Percentiles rank a stretch among this genome's conserved stretches.
Evolutionary conservation across 75 land plant genomes (phyloP).

Genomic region (Cupressus sempervirens): DNA sequence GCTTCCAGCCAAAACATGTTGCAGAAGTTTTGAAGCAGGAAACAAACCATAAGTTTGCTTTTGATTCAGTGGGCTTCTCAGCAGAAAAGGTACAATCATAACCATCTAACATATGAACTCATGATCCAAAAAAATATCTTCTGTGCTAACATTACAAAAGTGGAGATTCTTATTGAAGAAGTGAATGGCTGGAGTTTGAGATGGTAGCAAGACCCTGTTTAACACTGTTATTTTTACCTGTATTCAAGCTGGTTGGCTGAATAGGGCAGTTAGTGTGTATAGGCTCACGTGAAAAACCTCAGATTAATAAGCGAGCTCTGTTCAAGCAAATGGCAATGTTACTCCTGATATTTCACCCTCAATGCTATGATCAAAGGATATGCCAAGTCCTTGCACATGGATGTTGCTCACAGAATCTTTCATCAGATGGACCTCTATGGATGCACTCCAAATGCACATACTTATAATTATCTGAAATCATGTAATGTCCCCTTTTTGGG

Average conservation of each 20-base stretch:
- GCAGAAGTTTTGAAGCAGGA: slow-evolving; percentile 27
- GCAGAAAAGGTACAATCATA: slow-evolving; percentile 43
- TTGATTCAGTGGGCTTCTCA: slow-evolving; percentile 48
- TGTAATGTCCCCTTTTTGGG: no score
- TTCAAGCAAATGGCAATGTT: slow-evolving; percentile 52
- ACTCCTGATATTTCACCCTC: slow-evolving; percentile 48
- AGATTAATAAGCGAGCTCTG: slow-evolving; percentile 32
- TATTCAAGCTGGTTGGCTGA: slow-evolving; percentile 32
- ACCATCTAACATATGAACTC: slow-evolving; percentile 31
- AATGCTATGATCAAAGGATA: slow-evolving; percentile 66
- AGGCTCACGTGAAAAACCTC: slow-evolving; percentile 41
- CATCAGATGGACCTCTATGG: slow-evolving; percentile 62
- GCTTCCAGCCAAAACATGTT: slow-evolving; percentile 18
- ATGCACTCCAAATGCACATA: no score
- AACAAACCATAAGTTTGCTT: slow-evolving; percentile 48
- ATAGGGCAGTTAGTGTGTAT: slow-evolving; percentile 38
- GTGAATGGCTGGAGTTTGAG: slow-evolving; percentile 29
- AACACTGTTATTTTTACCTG: slow-evolving; percentile 45
- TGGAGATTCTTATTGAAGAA: slow-evolving; percentile 39
- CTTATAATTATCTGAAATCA: no score
- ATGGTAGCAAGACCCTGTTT: slow-evolving; percentile 36
- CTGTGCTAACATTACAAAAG: slow-evolving; percentile 27
- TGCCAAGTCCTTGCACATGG: slow-evolving; percentile 42
- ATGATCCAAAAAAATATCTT: slow-evolving; percentile 43
- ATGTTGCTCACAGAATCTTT: slow-evolving; percentile 59